Evolutionary conservation across 2,329 filamentous ascomycete species (phyloP).

Genomic region (Aureobasidium lini): DNA sequence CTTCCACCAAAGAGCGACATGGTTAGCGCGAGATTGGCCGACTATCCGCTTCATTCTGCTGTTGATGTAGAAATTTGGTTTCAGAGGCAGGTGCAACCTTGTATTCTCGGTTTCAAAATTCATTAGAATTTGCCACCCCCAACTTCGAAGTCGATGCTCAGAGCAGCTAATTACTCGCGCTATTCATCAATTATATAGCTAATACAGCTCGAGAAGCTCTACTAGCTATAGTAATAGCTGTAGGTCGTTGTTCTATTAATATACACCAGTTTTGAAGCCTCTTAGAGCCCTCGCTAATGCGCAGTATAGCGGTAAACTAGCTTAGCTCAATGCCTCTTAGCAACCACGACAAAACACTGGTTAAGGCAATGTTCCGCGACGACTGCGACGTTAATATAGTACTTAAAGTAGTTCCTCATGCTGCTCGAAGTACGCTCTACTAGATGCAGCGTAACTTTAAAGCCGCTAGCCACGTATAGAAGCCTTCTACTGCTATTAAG

Average conservation of each 20-base stretch:
- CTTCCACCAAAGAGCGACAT: slow-evolving; percentile 11
- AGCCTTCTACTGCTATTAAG: neutral
- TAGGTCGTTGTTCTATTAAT: no score
- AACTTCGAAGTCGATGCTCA: no score
- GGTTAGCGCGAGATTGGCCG: no score
- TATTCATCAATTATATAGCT: neutral
- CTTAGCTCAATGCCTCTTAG: neutral
- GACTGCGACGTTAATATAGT: neutral
- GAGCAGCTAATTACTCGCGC: no score
- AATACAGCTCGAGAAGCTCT: no score
- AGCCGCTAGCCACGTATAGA: neutral
- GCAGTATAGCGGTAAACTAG: no score
- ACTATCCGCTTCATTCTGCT: neutral
- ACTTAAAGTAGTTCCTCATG: neutral
- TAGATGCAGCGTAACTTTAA: neutral
- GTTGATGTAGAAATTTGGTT: slow-evolving; percentile 3
- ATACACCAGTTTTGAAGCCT: no score
- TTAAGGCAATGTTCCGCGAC: neutral
- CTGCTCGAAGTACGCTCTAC: neutral
- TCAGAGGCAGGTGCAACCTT: neutral
- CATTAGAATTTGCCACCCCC: no score
- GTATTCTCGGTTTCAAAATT: no score
- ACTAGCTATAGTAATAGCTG: no score
- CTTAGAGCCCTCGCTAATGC: no score
- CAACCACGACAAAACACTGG: neutral